A percentile compares a stretch with the other conserved stretches of the same genome.
phyloP scores from a whole-genome alignment of 2,329 filamentous ascomycete genomes.

The Basipetospora chlamydospora region DNA sequence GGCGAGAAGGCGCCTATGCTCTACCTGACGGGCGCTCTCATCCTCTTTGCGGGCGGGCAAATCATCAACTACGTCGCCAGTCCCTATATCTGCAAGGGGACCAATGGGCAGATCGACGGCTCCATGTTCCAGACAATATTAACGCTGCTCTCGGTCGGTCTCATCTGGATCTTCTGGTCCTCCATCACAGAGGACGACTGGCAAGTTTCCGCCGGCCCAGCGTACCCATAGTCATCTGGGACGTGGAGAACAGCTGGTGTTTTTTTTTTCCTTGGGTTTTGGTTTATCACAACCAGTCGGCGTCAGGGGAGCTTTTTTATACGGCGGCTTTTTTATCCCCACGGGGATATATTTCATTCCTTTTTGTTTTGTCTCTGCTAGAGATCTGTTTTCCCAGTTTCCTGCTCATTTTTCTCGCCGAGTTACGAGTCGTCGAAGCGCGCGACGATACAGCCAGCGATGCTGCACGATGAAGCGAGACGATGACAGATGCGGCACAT shows the following conservation, averaged over 20 bases:
- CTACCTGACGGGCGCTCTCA: slow-evolving; percentile 57
- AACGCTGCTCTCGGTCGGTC: slow-evolving; percentile 68
- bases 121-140: slow-evolving; percentile 88
- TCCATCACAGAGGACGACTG: slow-evolving; percentile 99
- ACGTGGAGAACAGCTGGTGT: not conserved
- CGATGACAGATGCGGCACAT: no score
- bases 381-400: no score
- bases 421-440: no score
- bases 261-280: slow-evolving; percentile 1
- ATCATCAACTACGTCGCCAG: slow-evolving; percentile 95
- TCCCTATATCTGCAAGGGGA: slow-evolving; percentile 75
- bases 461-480: no score
- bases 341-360: no score
- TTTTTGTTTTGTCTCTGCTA: no score
- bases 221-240: slow-evolving; percentile 21
- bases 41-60: slow-evolving; percentile 84
- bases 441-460: no score
- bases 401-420: no score
- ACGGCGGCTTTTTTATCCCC: no score
- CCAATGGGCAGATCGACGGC: slow-evolving; percentile 77
- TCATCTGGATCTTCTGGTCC: slow-evolving; percentile 93
- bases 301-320: no score
- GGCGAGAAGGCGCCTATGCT: slow-evolving; percentile 89
- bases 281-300: no score
- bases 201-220: slow-evolving; percentile 43